Conservation (phyloP, 177 flowering plant species). For the Tripterygium wilfordii region DNA sequence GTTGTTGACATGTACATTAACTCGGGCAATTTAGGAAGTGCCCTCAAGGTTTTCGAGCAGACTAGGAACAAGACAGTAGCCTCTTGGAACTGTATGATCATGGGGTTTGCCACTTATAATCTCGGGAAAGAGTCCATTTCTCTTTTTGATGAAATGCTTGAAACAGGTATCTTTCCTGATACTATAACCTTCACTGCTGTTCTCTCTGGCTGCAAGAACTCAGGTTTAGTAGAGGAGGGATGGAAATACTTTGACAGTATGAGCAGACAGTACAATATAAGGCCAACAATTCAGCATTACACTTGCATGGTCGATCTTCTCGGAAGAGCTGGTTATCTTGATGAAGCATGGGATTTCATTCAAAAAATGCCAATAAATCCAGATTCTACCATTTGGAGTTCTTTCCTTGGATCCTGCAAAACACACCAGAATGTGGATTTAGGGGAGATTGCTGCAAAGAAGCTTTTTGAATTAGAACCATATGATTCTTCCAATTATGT, state of each 20-base stretch:
- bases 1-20: conserved; percentile 63
- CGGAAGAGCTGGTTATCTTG: conserved; percentile 59
- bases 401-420: conserved; percentile 55
- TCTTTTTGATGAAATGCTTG: conserved; percentile 39
- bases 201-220: conserved; percentile 56
- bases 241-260: conserved; percentile 60
- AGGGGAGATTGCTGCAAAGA: conserved; percentile 50
- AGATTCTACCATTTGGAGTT: conserved; percentile 63
- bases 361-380: conserved; percentile 53
- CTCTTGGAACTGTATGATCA: conserved; percentile 65
- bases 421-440: conserved; percentile 37
- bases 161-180: conserved; percentile 38
- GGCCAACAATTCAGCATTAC: conserved; percentile 54
- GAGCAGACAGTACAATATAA: conserved; percentile 29
- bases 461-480: conserved; percentile 55
- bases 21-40: conserved; percentile 38
- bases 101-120: conserved; percentile 46
- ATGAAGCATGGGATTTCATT: conserved; percentile 71
- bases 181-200: conserved; percentile 53
- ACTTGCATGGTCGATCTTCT: conserved; percentile 83
- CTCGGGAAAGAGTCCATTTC: conserved; percentile 40
- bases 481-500: conserved; percentile 53
- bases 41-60: conserved; percentile 31
- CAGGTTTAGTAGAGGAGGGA: conserved; percentile 50
- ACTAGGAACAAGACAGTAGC: conserved; percentile 36